Conservation (phyloP, 2,329 filamentous ascomycete species). For the Monilinia laxa region DNA sequence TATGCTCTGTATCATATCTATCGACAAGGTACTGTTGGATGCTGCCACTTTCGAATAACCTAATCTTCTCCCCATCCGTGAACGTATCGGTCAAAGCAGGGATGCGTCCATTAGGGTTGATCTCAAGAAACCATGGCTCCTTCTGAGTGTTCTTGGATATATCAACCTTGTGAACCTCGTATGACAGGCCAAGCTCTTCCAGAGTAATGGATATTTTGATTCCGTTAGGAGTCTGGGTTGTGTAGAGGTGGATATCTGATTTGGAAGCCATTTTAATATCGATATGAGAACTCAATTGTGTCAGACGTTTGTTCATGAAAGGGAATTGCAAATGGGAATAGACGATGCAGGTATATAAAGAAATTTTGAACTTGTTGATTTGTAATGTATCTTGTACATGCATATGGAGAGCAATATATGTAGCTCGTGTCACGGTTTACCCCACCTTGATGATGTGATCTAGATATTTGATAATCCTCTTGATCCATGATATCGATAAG, state of each 20-base stretch:
- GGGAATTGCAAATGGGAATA: background rate
- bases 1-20: conserved; percentile 77
- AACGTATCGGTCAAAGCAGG: conserved; percentile 82
- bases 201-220: conserved; percentile 86
- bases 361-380: conserved; percentile 1
- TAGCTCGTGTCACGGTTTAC: background rate
- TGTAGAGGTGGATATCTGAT: conserved; percentile 47
- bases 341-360: background rate
- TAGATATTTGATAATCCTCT: background rate
- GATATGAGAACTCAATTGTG: conserved; percentile 28
- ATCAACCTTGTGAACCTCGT: conserved; percentile 72
- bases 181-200: conserved; percentile 81
- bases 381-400: conserved; percentile 14
- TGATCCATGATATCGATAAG: background rate
- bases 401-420: too few species aligned
- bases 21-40: conserved; percentile 84
- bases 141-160: conserved; percentile 77
- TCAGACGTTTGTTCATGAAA: conserved; percentile 32
- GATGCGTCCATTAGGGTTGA: conserved; percentile 92
- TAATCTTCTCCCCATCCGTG: conserved; percentile 68
- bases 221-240: conserved; percentile 80
- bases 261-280: conserved; percentile 45
- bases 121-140: conserved; percentile 81
- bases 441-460: conserved; percentile 4
- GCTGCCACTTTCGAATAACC: conserved; percentile 78